phyloP scores from a whole-genome alignment of 805 yeast genomes.

The Candida ficus region DNA sequence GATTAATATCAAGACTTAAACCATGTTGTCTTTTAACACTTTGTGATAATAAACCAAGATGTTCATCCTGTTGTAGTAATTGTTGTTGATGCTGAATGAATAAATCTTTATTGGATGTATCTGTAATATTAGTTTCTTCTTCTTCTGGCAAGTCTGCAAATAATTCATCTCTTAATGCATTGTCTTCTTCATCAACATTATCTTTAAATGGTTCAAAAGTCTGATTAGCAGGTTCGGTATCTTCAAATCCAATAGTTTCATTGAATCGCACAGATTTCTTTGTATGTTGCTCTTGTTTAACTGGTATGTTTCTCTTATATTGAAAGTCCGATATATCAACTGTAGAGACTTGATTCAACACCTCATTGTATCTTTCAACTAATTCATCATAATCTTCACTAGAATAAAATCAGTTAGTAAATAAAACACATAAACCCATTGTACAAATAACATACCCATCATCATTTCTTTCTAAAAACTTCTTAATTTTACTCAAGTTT shows the following conservation, averaged over 20 bases:
- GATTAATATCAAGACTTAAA: slow-evolving; percentile 41
- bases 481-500: slow-evolving; percentile 17
- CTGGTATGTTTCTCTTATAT: slow-evolving; percentile 13
- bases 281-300: slow-evolving; percentile 1
- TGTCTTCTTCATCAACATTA: slow-evolving; percentile 3
- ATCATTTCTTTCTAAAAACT: slow-evolving; percentile 24
- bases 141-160: slow-evolving; percentile 17
- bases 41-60: slow-evolving; percentile 34
- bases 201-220: slow-evolving; percentile 21
- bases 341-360: slow-evolving; percentile 10
- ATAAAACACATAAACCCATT: too few relatives aligned
- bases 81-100: slow-evolving; percentile 43
- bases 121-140: slow-evolving; percentile 9
- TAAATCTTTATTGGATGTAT: slow-evolving; percentile 30
- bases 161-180: slow-evolving; percentile 12
- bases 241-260: slow-evolving; percentile 18
- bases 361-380: slow-evolving; percentile 16
- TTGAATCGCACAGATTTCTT: slow-evolving; percentile 27
- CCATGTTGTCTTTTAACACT: slow-evolving; percentile 41
- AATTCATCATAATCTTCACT: slow-evolving; percentile 24
- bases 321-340: slow-evolving; percentile 16
- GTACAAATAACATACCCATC: slow-evolving; percentile 24
- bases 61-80: slow-evolving; percentile 40
- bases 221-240: slow-evolving; percentile 1
- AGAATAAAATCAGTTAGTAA: not conserved